Conservation (phyloP, 176 grass and related monocot genomes). For the Tillandsia leiboldiana region DNA sequence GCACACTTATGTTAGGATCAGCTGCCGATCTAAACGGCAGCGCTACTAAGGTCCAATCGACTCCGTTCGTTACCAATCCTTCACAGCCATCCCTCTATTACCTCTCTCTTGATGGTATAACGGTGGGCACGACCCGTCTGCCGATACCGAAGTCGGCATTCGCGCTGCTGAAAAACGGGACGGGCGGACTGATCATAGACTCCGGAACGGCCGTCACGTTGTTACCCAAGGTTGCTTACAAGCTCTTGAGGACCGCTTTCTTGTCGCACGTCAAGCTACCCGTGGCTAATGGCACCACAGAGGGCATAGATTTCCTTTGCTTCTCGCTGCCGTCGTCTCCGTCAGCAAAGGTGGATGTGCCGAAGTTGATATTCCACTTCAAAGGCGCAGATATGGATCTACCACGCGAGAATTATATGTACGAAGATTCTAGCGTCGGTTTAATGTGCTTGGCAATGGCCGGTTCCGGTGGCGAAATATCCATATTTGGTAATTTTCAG, state of each 20-base stretch:
- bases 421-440: neutral
- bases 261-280: constrained; percentile 19
- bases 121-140: constrained; percentile 19
- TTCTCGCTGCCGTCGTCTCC: neutral
- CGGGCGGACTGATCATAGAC: too few relatives aligned
- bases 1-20: too few relatives aligned
- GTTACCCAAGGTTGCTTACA: constrained; percentile 22
- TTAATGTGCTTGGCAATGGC: neutral
- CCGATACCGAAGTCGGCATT: neutral
- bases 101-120: too few relatives aligned
- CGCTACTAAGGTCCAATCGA: constrained; percentile 7
- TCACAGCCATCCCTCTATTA: constrained; percentile 16
- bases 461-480: neutral
- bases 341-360: neutral
- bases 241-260: constrained; percentile 21
- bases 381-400: neutral
- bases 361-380: neutral
- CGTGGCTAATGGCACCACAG: constrained; percentile 4
- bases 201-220: neutral
- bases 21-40: neutral
- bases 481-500: neutral
- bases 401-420: neutral
- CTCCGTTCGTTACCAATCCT: constrained; percentile 13
- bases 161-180: too few relatives aligned
- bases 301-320: neutral